Evolutionary conservation across 139 green algal genomes (phyloP), one percentile per base, ranked within the genome.

Genomic region (Chlamydomonas incerta): DNA sequence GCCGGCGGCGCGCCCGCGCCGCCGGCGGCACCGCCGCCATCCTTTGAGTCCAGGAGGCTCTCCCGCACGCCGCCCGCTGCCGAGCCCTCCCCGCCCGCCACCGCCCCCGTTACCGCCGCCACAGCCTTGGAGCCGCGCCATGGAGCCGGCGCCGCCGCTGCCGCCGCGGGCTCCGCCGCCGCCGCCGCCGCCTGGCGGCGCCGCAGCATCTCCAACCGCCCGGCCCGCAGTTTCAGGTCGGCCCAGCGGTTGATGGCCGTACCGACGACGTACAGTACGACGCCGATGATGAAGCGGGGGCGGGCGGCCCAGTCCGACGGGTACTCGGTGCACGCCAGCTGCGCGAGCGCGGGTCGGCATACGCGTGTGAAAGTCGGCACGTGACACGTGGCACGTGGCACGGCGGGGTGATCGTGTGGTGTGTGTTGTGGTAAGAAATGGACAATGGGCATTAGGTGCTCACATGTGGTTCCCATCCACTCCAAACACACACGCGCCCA

Each of bases 271-370:
- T 41, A 70, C 18, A 37, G 65, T 1, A 35, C 26, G 65, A 70
- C 65, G 29, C 65, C 77, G 31, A 83, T 83, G 77, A 83, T 74
- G 77, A 83, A 83, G 41, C 77, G 62, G 35, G 77, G 63, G 29
- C 31, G 28, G 34, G 46, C 34, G 28, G 37, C 63, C 77, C 77
- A 83, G 46, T 66, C 33, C 2, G 58, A 33, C 2, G 77, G 77
- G 37, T 83, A 83, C 3, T 50, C 41, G 3, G 63, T 83, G 46
- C 77, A 83, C 0, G 63, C 77, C 29, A 83, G 77, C 77, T 83
- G 77, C 31, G 41, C 8, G 41, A 13, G 41, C 41, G 41, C n/a
- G n/a, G n/a, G n/a, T n/a, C n/a, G n/a, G n/a, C n/a, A n/a, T 50
- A 8, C 8, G 41, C 41, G 41, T 50, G 41, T 50, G 41, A n/a